These are phyloP conservation scores for Dendrocalamus sinicus DNA, from an alignment of 176 grass and related monocot genomes.

Conservation along the genomic window DNA sequence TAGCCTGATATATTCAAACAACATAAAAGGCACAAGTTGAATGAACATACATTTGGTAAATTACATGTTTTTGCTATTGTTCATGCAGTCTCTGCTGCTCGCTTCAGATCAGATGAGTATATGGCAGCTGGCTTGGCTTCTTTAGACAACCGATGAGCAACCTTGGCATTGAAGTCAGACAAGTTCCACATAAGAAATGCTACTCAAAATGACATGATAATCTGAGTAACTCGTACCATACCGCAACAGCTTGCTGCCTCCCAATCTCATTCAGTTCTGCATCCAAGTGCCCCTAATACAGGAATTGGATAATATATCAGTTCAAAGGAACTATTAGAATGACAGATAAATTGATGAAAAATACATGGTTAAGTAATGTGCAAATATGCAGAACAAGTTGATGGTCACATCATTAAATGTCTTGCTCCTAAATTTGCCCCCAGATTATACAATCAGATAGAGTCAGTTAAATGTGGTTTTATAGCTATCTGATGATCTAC, in stretches of 20 bases:
- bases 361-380: not conserved
- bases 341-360: not conserved
- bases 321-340: not conserved
- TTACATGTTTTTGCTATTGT: constrained; percentile 69
- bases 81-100: constrained; percentile 75
- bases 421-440: not conserved
- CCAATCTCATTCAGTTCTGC: constrained; percentile 84
- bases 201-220: not conserved
- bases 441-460: constrained; percentile 14
- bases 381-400: not conserved
- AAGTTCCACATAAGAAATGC: constrained; percentile 50
- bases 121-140: constrained; percentile 69
- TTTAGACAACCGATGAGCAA: constrained; percentile 69
- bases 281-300: constrained; percentile 70
- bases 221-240: constrained; percentile 52
- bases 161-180: constrained; percentile 48
- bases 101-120: constrained; percentile 94
- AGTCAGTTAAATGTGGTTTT: not conserved
- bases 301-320: constrained; percentile 17
- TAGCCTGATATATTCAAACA: constrained; percentile 14
- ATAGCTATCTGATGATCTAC: not conserved
- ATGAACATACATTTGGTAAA: constrained; percentile 67
- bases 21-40: not conserved
- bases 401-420: not conserved
- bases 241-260: constrained; percentile 72